A percentile compares a stretch with the other conserved stretches of the same genome.
phyloP scores from a whole-genome alignment of 225 moss, liverwort and hornwort genomes.

The Physcomitrellopsis africana region DNA sequence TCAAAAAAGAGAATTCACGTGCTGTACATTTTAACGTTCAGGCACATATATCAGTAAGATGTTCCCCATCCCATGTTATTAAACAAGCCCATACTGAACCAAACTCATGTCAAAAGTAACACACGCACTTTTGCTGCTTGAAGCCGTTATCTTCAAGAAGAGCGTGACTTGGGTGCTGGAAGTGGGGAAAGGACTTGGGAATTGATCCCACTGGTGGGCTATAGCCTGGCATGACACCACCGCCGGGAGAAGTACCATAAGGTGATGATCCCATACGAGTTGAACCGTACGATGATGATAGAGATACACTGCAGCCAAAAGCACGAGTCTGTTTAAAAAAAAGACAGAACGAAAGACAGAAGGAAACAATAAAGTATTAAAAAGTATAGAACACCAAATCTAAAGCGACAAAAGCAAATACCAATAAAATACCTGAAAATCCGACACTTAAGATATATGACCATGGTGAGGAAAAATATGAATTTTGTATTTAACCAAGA shows the following conservation, averaged over 20 bases:
- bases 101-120: not conserved
- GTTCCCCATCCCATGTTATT: not conserved
- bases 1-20: too few species aligned
- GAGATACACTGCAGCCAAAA: conserved; percentile 63
- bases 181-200: conserved; percentile 96
- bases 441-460: too few species aligned
- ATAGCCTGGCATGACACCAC: conserved; percentile 68
- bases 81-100: not conserved
- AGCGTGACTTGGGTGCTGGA: conserved; percentile 98
- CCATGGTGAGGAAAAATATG: too few species aligned
- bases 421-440: too few species aligned
- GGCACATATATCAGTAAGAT: too few species aligned
- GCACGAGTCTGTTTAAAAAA: not conserved
- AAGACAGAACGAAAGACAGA: too few species aligned
- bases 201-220: conserved; percentile 95
- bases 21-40: too few species aligned
- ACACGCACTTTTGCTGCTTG: conserved; percentile 92
- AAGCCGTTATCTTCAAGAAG: conserved; percentile 97
- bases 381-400: too few species aligned
- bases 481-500: too few species aligned
- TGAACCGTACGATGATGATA: conserved; percentile 90
- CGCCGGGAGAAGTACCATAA: conserved; percentile 76
- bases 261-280: conserved; percentile 83
- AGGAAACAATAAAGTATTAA: too few species aligned
- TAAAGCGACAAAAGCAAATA: too few species aligned